These are phyloP conservation scores for Schizosaccharomyces versatilis DNA, from an alignment of 1,139 yeast genomes.

Conservation along the genomic window DNA sequence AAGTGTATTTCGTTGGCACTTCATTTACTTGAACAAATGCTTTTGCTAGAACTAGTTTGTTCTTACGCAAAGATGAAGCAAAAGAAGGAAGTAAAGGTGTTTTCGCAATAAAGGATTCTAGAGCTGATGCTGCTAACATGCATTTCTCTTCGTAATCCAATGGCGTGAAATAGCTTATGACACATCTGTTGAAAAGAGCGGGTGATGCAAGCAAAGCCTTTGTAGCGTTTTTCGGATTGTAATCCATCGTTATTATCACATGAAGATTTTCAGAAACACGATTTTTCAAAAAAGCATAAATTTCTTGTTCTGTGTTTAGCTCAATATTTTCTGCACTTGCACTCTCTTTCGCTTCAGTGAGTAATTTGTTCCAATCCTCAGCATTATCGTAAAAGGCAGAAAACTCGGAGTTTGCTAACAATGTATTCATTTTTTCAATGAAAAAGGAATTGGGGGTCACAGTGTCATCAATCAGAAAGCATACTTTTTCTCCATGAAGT, in stretches of 20 bases:
- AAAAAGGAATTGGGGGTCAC: slow-evolving; percentile 56
- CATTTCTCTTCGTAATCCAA: slow-evolving; percentile 43
- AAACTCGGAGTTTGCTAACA: slow-evolving; percentile 75
- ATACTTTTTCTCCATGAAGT: slow-evolving; percentile 36
- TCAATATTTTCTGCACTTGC: slow-evolving; percentile 27
- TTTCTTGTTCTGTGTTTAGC: slow-evolving; percentile 41
- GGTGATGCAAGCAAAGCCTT: slow-evolving; percentile 50
- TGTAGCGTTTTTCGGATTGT: slow-evolving; percentile 25
- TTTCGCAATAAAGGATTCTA: too few relatives aligned
- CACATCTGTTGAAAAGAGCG: slow-evolving; percentile 79
- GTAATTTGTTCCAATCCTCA: slow-evolving; percentile 27
- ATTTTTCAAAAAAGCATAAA: slow-evolving; percentile 50
- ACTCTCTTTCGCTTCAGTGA: too few relatives aligned
- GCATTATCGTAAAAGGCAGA: slow-evolving; percentile 66
- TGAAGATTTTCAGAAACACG: slow-evolving; percentile 56
- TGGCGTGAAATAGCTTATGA: slow-evolving; percentile 43
- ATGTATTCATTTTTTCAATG: slow-evolving; percentile 74
- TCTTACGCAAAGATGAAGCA: too few relatives aligned
- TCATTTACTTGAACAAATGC: too few relatives aligned
- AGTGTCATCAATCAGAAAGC: slow-evolving; percentile 66
- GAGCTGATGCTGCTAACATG: too few relatives aligned
- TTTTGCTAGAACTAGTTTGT: too few relatives aligned
- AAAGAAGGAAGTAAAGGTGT: too few relatives aligned
- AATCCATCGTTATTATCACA: slow-evolving; percentile 57
- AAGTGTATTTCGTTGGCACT: too few relatives aligned